Percentiles rank a stretch among this genome's conserved stretches.
phyloP scores from a whole-genome alignment of 2,329 filamentous ascomycete genomes.

The Mycogone perniciosa region DNA sequence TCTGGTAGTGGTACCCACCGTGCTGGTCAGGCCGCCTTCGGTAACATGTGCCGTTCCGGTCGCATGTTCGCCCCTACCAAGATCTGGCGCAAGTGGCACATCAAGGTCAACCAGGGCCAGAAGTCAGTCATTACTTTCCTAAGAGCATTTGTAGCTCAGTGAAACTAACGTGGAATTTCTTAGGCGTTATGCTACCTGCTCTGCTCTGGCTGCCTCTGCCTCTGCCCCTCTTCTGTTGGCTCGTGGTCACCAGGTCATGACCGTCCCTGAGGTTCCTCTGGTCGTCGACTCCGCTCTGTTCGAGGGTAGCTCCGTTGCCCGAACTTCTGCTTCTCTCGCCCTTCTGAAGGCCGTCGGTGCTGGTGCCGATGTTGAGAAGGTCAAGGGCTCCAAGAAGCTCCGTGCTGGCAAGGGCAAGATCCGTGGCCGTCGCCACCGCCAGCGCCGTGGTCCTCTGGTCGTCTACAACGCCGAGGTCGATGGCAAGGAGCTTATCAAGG shows the following conservation, averaged over 20 bases:
- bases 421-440: constrained; percentile 89
- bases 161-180: constrained; percentile 20
- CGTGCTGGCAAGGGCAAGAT: constrained; percentile 99
- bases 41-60: constrained; percentile 99
- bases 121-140: constrained; percentile 54
- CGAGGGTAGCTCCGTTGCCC: constrained; percentile 69
- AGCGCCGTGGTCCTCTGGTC: constrained; percentile 95
- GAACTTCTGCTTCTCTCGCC: constrained; percentile 80
- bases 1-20: constrained; percentile 99
- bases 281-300: constrained; percentile 91
- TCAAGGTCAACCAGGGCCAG: constrained; percentile 99
- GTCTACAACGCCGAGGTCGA: constrained; percentile 96
- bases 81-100: constrained; percentile 99
- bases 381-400: constrained; percentile 92
- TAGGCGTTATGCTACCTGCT: constrained; percentile 95
- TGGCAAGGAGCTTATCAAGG: constrained; percentile 86
- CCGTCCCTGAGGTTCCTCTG: constrained; percentile 91
- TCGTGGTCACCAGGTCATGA: constrained; percentile 91
- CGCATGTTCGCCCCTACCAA: constrained; percentile 99
- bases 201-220: constrained; percentile 92
- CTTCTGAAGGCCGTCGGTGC: constrained; percentile 91
- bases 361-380: constrained; percentile 86
- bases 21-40: constrained; percentile 98
- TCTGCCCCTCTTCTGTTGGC: constrained; percentile 91
- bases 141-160: neutral